A percentile compares a stretch with the other conserved stretches of the same genome.
These are phyloP conservation scores for Clonostachys chloroleuca DNA, from an alignment of 2,329 filamentous ascomycete species.

Conservation along the genomic window DNA sequence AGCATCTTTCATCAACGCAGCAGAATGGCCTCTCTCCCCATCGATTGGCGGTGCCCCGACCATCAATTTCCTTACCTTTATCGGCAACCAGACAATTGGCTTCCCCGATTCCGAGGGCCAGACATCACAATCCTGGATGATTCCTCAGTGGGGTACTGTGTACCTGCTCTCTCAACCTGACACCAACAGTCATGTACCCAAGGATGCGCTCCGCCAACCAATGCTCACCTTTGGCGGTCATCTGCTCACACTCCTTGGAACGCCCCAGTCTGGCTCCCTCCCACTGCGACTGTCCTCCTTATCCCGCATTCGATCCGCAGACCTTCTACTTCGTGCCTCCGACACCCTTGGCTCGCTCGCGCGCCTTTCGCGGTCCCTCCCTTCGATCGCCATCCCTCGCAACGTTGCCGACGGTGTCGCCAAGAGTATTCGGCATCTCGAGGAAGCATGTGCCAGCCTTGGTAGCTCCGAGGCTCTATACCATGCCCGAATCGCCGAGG, in stretches of 20 bases:
- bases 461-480: conserved; percentile 64
- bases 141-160: conserved; percentile 88
- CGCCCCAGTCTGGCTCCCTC: conserved; percentile 77
- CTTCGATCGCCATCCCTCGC: conserved; percentile 85
- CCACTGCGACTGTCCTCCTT: conserved; percentile 82
- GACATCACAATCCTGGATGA: conserved; percentile 71
- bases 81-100: conserved; percentile 71
- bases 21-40: conserved; percentile 93
- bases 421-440: conserved; percentile 72
- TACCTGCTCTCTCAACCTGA: conserved; percentile 50
- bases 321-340: conserved; percentile 82
- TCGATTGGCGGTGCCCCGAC: conserved; percentile 92
- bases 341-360: conserved; percentile 92
- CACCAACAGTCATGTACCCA: conserved; percentile 47
- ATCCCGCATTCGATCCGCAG: conserved; percentile 78
- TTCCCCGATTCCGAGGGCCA: conserved; percentile 28
- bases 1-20: conserved; percentile 93
- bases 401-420: conserved; percentile 83
- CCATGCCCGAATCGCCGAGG: conserved; percentile 80
- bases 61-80: conserved; percentile 91
- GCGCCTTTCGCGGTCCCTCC: conserved; percentile 76
- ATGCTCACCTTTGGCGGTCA: conserved; percentile 90
- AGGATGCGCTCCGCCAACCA: conserved; percentile 67
- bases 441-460: conserved; percentile 70
- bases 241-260: conserved; percentile 80